Base-by-base conservation (phyloP, 768 basidiomycete species). In the Austroboletus eburneus region DNA sequence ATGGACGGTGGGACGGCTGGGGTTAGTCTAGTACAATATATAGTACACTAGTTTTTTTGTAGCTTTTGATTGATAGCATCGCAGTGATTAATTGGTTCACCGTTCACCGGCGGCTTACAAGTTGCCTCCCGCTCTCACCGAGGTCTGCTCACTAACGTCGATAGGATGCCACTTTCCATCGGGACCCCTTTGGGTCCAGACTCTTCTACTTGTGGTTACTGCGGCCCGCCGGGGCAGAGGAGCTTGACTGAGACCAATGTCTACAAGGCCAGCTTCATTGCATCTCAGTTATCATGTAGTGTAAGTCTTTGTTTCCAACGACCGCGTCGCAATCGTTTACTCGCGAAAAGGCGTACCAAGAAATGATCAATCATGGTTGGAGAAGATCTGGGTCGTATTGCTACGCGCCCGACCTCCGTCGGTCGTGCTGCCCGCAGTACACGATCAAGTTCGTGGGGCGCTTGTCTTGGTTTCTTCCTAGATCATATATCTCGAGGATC, bases 1-100 rank as follows among this genome's bases (percentile, higher is more conserved):
- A 83, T 59, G 91, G 91, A 20, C 73, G 87, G 45, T 91, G 90
- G 88, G 91, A 93, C 72, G 91, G 90, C 1, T 93, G 91, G 91
- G 80, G 73, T 25, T 83, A 64, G 25, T n/a, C 20, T 10, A 5
- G 9, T 34, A 17, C 17, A n/a, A 30, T 20, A 5, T 23, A 21
- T 32, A 33, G 9, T 44, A 18, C 13, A 27, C 27, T 32, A 9
- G 22, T 13, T 23, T 23, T 13, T 10, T 27, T 27, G 27, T 27
- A 27, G 27, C 27, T n/a, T n/a, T n/a, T n/a, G n/a, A n/a, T n/a
- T n/a, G n/a, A n/a, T n/a, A n/a, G n/a, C n/a, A n/a, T n/a, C n/a
- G n/a, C n/a, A n/a, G n/a, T n/a, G n/a, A n/a, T n/a, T n/a, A n/a
- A n/a, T n/a, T n/a, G n/a, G n/a, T n/a, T n/a, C n/a, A n/a, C n/a